Conservation (phyloP, 2,329 filamentous ascomycete genomes). For the Xylaria sp. region DNA sequence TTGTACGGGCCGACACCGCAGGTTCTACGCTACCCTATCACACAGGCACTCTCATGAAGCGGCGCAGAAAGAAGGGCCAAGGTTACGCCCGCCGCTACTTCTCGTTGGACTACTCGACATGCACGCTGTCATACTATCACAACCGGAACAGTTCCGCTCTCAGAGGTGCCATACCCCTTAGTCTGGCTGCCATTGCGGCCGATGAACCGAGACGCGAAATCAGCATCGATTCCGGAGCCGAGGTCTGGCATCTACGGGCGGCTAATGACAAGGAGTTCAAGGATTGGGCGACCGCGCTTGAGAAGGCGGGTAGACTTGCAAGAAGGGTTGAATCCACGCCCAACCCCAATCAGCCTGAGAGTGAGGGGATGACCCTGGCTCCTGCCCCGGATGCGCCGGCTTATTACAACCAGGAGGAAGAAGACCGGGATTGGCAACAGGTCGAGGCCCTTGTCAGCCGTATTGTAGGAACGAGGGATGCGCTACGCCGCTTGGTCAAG, state of each 20-base stretch:
- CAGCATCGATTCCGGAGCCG: constrained; percentile 91
- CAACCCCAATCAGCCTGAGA: constrained; percentile 25
- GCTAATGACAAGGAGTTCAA: constrained; percentile 78
- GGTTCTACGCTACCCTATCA: constrained; percentile 56
- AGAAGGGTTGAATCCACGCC: constrained; percentile 44
- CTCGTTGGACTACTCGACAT: constrained; percentile 89
- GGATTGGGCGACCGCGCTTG: constrained; percentile 80
- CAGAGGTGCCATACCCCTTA: constrained; percentile 85
- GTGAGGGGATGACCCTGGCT: constrained; percentile 23
- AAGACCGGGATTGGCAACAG: constrained; percentile 72
- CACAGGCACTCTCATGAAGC: constrained; percentile 80
- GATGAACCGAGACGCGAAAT: constrained; percentile 87
- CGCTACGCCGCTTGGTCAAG: constrained; percentile 77
- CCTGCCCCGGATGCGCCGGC: constrained; percentile 30
- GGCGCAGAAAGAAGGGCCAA: constrained; percentile 87
- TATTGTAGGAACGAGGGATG: constrained; percentile 82
- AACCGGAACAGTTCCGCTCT: constrained; percentile 89
- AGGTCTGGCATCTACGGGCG: constrained; percentile 91
- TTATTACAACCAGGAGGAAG: constrained; percentile 17
- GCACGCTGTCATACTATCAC: constrained; percentile 93
- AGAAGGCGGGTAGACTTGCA: constrained; percentile 68
- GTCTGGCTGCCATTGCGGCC: constrained; percentile 82
- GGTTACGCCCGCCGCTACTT: constrained; percentile 92
- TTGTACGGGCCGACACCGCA: constrained; percentile 48
- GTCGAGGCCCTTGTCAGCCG: constrained; percentile 81